Percentiles rank a stretch among this genome's conserved stretches.
phyloP scores from a whole-genome alignment of 2,329 filamentous ascomycete genomes.

The Fusarium sp. region DNA sequence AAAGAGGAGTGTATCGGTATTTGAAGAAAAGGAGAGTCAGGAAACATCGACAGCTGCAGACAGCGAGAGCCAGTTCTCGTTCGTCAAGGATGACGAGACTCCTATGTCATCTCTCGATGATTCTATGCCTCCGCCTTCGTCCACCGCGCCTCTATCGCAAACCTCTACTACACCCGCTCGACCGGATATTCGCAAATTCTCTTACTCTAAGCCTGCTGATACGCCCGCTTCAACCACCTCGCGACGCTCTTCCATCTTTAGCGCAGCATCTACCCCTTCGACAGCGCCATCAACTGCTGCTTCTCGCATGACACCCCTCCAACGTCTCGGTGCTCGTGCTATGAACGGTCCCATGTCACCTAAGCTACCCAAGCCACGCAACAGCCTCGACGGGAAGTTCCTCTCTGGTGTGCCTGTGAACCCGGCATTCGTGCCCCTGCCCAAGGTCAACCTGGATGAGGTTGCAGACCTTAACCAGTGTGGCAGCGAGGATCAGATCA shows the following conservation, averaged over 20 bases:
- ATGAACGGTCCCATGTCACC: constrained; percentile 49
- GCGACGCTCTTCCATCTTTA: constrained; percentile 56
- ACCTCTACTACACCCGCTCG: constrained; percentile 51
- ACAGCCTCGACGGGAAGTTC: constrained; percentile 45
- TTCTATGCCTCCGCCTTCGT: constrained; percentile 51
- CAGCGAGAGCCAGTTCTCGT: constrained; percentile 45
- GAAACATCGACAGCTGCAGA: constrained; percentile 37
- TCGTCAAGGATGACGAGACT: constrained; percentile 38
- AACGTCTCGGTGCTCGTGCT: constrained; percentile 67
- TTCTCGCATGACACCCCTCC: constrained; percentile 66
- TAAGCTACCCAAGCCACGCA: constrained; percentile 49
- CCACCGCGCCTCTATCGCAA: constrained; percentile 38
- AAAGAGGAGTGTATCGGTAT: constrained; percentile 60
- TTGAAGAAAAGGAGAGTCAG: constrained; percentile 58
- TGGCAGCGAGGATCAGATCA: constrained; percentile 72
- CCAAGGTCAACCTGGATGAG: constrained; percentile 68
- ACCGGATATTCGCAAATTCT: constrained; percentile 54
- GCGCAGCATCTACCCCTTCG: constrained; percentile 56
- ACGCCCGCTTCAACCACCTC: constrained; percentile 57
- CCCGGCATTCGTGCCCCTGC: constrained; percentile 69
- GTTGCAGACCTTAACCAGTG: constrained; percentile 65
- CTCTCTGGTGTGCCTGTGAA: constrained; percentile 62
- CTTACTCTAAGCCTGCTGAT: constrained; percentile 48
- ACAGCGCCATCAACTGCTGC: constrained; percentile 61
- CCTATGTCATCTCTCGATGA: constrained; percentile 44